Conservation (phyloP, 164 flowering plant genomes). For the Taxillus chinensis region DNA sequence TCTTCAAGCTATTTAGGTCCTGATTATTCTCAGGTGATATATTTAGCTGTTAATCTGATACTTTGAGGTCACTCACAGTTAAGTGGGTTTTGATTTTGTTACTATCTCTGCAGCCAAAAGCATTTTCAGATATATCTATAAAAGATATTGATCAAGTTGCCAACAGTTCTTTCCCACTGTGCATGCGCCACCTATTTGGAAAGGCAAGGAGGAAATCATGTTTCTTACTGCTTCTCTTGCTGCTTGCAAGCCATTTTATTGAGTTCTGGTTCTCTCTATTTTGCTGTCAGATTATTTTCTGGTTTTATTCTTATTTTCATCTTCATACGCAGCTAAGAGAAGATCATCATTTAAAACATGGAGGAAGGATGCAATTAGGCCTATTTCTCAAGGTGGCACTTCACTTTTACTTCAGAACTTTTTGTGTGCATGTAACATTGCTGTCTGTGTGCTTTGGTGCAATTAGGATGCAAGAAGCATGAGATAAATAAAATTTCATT, state of each 20-base stretch:
- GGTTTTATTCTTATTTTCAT: neutral
- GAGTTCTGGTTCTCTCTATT: neutral
- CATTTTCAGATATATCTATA: constrained; percentile 58
- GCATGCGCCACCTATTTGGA: constrained; percentile 90
- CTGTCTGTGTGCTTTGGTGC: neutral
- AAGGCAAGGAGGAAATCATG: constrained; percentile 35
- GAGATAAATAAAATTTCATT: neutral
- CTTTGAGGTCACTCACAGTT: neutral
- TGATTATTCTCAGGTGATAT: constrained; percentile 80
- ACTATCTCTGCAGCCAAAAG: constrained; percentile 46
- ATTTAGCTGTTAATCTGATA: neutral
- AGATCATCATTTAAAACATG: constrained; percentile 94
- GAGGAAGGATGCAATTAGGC: constrained; percentile 96
- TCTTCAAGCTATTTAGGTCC: constrained; percentile 84
- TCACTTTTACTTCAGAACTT: constrained; percentile 3
- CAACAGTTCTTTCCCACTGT: constrained; percentile 77
- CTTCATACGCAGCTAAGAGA: constrained; percentile 64
- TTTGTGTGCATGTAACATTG: neutral
- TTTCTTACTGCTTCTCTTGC: neutral
- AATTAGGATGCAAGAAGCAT: neutral
- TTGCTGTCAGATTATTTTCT: constrained; percentile 7
- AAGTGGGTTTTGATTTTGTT: neutral
- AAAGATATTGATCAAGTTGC: constrained; percentile 79
- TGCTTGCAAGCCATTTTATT: neutral
- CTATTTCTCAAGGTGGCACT: constrained; percentile 77